Percentiles rank a stretch among this genome's conserved stretches.
Evolutionary conservation across 148 eudicot genomes (phyloP).

Genomic region (Persicaria maculosa): DNA sequence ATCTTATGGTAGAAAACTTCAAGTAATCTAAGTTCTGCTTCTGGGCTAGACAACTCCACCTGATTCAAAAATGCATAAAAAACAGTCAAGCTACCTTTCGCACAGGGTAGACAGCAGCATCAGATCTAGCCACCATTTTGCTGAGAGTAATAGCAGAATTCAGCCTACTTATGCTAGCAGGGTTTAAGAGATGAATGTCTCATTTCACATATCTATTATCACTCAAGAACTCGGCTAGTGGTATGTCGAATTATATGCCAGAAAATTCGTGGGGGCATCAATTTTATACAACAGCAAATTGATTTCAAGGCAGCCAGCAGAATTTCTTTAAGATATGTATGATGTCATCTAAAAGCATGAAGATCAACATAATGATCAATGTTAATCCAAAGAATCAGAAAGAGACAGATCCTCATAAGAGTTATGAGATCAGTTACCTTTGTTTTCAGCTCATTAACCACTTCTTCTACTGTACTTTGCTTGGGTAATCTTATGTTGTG

Average conservation of each 20-base stretch:
- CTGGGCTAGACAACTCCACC: slow-evolving; percentile 85
- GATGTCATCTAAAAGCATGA: not conserved
- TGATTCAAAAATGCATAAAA: slow-evolving; percentile 15
- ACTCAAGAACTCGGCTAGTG: not conserved
- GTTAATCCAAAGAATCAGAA: not conserved
- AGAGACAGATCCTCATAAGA: slow-evolving; percentile 5
- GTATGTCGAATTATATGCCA: not conserved
- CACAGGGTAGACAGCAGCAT: not conserved
- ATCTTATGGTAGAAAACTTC: slow-evolving; percentile 95
- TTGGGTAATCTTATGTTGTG: slow-evolving; percentile 73
- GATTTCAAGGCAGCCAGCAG: not conserved
- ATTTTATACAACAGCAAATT: not conserved
- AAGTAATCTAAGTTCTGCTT: slow-evolving; percentile 80
- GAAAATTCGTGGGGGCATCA: not conserved
- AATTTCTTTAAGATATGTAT: not conserved
- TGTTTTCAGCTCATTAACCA: slow-evolving; percentile 59
- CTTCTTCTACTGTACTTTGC: slow-evolving; percentile 72
- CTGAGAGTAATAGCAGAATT: not conserved
- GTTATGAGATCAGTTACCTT: slow-evolving; percentile 36
- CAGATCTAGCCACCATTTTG: not conserved
- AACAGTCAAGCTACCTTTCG: slow-evolving; percentile 10
- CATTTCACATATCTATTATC: not conserved
- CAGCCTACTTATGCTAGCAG: not conserved
- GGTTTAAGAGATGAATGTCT: not conserved
- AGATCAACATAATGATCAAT: not conserved